Evolutionary conservation across 148 eudicot species (phyloP), one percentile per base, ranked within the genome.

Genomic region (Fagopyrum homotropicum): DNA sequence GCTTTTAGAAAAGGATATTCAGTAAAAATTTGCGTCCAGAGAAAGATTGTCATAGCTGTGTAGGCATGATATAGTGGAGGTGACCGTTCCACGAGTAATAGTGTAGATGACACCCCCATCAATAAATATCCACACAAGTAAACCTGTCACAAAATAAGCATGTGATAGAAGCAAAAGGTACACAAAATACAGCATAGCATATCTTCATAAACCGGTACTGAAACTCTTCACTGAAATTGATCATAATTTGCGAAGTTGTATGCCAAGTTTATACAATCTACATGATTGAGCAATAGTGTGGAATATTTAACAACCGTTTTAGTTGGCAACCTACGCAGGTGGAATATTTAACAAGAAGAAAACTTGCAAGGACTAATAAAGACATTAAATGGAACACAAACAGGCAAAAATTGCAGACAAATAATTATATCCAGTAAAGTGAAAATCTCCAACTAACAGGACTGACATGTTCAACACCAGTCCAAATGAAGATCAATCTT

Each of bases 61-160:
- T 95, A 95, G 71, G 89, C 96, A 85, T 92, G 96, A 79, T 95
- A 95, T 51, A 95, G 89, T 43, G 89, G 97, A 79, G 98, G 97
- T 76, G 93, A 85, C 72, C 81, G 92, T 82, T 92, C 97, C 81
- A 89, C 46, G 77, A 86, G 84, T 76, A 95, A 81, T 68, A 95
- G 77, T 43, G 75, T 70, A 54, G 81, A 86, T 70, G 82, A 82
- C 14, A 78, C 77, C 75, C 88, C 93, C 88, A 89, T 87, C 61
- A 86, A 68, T 48, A 92, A 75, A 72, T 84, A 54, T 83, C 98
- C 98, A 72, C 79, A 76, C 45, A 89, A 17, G 77, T 79, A 80
- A 56, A 82, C 84, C 93, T 87, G 86, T 60, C 76, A 76, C 30
- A 74, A 30, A 46, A 75, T 17, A 70, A 45, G 51, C 6, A 2